These are phyloP conservation scores for Gossypium rotundifolium DNA, from an alignment of 345 rosid species.

Conservation along the genomic window DNA sequence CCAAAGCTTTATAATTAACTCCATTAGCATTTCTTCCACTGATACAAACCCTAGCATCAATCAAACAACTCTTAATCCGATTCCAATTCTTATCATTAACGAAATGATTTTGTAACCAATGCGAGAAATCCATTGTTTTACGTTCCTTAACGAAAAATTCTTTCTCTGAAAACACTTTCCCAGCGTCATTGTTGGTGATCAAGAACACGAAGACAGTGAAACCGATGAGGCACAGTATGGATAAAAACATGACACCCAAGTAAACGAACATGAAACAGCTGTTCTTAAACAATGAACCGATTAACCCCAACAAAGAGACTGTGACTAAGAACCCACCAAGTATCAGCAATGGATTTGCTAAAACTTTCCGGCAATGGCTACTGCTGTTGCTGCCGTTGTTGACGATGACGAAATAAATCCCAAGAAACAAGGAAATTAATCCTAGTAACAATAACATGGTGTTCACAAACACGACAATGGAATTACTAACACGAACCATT, in stretches of 20 bases:
- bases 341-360: not conserved
- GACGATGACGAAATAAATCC: not conserved
- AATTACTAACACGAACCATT: slow-evolving; percentile 9
- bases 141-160: not conserved
- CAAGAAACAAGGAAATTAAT: not conserved
- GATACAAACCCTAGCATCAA: slow-evolving; percentile 21
- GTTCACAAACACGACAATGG: not conserved
- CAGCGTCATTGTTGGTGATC: slow-evolving; percentile 6
- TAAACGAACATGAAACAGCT: slow-evolving; percentile 7
- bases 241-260: slow-evolving; percentile 1
- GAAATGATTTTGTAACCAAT: slow-evolving; percentile 14
- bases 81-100: slow-evolving; percentile 16
- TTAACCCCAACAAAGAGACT: slow-evolving; percentile 4
- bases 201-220: slow-evolving; percentile 14
- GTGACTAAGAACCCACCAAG: not conserved
- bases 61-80: slow-evolving; percentile 24
- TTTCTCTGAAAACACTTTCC: not conserved
- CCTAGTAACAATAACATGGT: not conserved
- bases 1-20: not conserved
- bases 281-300: not conserved
- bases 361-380: not conserved
- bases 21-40: not conserved
- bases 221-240: not conserved
- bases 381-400: not conserved
- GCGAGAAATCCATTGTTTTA: slow-evolving; percentile 17